Base-by-base conservation (phyloP, 495 filamentous ascomycete genomes). In the Penicillium bovifimosum region DNA sequence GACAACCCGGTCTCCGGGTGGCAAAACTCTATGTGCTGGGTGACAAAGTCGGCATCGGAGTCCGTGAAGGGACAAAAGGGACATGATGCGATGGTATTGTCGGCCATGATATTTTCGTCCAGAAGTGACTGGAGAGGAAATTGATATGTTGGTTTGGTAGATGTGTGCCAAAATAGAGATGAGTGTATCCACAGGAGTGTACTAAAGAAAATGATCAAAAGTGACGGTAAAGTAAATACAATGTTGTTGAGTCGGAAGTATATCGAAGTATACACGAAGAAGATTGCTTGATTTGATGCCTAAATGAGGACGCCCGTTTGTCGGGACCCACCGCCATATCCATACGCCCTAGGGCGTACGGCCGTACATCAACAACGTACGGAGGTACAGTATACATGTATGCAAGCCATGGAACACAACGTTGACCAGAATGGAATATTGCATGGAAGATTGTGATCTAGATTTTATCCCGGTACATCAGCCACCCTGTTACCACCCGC, bases 21-120 rank as follows among this genome's bases (percentile, higher is more conserved):
- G 45, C 67, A 72, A 28, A 63, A 65, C 47, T 83, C 80, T 35
- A 86, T 73, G 59, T 86, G 83, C 16, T 82, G 65, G 17, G 67
- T 53, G 36, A 85, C 67, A 40, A 76, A 70, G 39, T 76, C 70
- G 13, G 63, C 52, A 51, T 82, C 78, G 20, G 53, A 39, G 49
- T 80, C 76, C 24, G 69, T 66, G 53, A 82, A 83, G 3, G 71
- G 66, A 56, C 83, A 86, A 39, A 82, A 75, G 0, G 80, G 80
- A 64, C 80, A 83, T 18, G 61, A 61, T 45, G 65, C 42, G 6
- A 39, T 56, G 40, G 52, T 28, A 6, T 49, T 55, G 34, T 52
- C 24, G 29, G 61, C 50, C 67, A 71, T 73, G 3, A 31, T n/a
- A 28, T 29, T 34, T 40, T 50, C 14, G 29, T 40, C 52, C 20